These are phyloP conservation scores for Xylaria sp. DNA, from an alignment of 2,329 filamentous ascomycete genomes.

Conservation along the genomic window DNA sequence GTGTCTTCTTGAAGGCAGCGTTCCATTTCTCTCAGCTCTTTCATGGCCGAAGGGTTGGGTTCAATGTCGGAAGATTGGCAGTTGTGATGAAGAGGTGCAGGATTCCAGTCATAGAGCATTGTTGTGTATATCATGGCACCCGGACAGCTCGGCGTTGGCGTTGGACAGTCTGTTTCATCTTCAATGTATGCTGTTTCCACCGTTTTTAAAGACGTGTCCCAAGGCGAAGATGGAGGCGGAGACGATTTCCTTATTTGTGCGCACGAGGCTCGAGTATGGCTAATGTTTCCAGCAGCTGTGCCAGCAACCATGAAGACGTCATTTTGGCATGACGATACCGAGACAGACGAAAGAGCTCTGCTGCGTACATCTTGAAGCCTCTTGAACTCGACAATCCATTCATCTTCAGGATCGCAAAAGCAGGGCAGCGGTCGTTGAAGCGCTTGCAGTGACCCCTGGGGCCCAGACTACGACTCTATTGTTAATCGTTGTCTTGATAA, in stretches of 20 bases:
- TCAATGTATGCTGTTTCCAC: background rate
- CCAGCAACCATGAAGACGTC: background rate
- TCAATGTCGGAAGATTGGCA: background rate
- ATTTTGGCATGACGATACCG: background rate
- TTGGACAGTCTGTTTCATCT: background rate
- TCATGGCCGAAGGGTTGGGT: background rate
- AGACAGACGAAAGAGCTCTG: background rate
- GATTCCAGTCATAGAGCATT: background rate
- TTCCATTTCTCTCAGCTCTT: background rate
- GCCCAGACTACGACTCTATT: background rate
- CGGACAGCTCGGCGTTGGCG: background rate
- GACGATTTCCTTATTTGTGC: background rate
- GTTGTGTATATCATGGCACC: background rate
- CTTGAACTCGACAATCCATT: background rate
- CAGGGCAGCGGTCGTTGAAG: background rate
- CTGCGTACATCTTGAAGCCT: background rate
- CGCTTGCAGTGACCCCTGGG: background rate
- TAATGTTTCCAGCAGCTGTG: background rate
- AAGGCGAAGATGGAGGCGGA: background rate
- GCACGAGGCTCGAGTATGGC: background rate
- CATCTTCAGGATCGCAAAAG: background rate
- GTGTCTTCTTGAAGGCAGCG: background rate
- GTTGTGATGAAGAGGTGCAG: too few relatives aligned
- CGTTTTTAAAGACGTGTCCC: background rate
- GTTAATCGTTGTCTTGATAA: background rate